Base-by-base conservation (phyloP, 2,329 filamentous ascomycete genomes). In the Cladosporium velox region DNA sequence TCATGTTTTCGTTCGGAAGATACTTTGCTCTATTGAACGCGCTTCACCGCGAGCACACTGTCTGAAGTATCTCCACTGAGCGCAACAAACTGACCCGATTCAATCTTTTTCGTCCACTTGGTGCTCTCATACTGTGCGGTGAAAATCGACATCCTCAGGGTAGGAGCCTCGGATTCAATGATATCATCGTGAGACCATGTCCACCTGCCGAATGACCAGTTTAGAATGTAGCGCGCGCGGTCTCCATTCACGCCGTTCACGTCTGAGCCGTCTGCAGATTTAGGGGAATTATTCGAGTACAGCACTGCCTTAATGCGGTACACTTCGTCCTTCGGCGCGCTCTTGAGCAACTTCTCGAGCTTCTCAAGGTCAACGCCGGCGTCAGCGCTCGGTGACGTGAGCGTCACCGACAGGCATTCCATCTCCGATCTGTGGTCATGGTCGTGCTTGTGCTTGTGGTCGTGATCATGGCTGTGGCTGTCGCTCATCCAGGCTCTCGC, bases 201-300 rank as follows among this genome's bases (percentile, higher is more conserved):
- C 94, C 95, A 99, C 34, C 95, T 86, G 0, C 93, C 93, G 79
- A 99, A 99, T 0, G 95, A 95, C 95, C 95, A 99, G 77, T 99
- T 99, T 67, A 99, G 85, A 54, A 99, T 97, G 76, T 95, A 97
- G 65, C 91, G 84, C 18, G 79, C 77, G 24, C 77, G 74, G 1
- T 77, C 79, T 10, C 74, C 70, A 15, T 75, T 70, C 7, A 77
- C 71, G 59, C 79, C 75, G 32, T 70, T 69, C 2, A 72, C 68
- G 7, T 73, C 70, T 14, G 76, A 71, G 21, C 80, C 79, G 18
- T 83, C 81, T 12, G 71, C 65, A 12, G 71, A 65, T 52, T 70
- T 71, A 6, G 82, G 81, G 0, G 81, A 79, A 0, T 77, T 79
- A 0, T 79, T 75, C 67, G 78, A 52, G 77, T 83, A 83, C 8